A percentile compares a stretch with the other conserved stretches of the same genome.
These are phyloP conservation scores for Phyllosticta citriasiana DNA, from an alignment of 2,329 filamentous ascomycete genomes.

Conservation along the genomic window DNA sequence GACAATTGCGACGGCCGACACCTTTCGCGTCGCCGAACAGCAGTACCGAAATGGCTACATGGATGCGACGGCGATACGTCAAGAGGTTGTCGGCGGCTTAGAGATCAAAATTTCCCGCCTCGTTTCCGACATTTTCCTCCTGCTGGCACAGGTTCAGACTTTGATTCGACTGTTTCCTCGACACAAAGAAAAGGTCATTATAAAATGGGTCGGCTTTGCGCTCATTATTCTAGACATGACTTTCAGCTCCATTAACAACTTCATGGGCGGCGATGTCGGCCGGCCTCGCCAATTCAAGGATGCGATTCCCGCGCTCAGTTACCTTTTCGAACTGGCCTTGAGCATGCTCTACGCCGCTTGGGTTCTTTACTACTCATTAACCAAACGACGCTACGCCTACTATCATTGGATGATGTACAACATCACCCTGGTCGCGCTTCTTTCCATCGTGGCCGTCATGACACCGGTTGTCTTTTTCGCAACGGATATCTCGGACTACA, in stretches of 20 bases:
- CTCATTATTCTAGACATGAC: slow-evolving; percentile 84
- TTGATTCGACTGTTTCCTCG: slow-evolving; percentile 91
- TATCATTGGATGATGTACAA: slow-evolving; percentile 87
- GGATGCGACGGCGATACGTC: slow-evolving; percentile 66
- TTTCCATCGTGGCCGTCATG: slow-evolving; percentile 72
- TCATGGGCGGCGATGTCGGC: slow-evolving; percentile 49
- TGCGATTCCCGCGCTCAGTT: slow-evolving; percentile 82
- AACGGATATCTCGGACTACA: slow-evolving; percentile 74
- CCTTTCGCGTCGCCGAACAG: slow-evolving; percentile 69
- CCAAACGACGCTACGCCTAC: slow-evolving; percentile 83
- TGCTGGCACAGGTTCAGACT: slow-evolving; percentile 95
- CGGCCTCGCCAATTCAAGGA: slow-evolving; percentile 72
- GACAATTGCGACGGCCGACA: slow-evolving; percentile 87
- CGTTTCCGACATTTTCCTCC: slow-evolving; percentile 91
- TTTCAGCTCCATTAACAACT: slow-evolving; percentile 87
- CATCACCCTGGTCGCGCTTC: slow-evolving; percentile 66
- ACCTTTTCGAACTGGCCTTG: slow-evolving; percentile 79
- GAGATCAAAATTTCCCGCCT: slow-evolving; percentile 85
- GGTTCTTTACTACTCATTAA: slow-evolving; percentile 89
- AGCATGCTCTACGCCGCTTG: slow-evolving; percentile 84
- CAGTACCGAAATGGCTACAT: slow-evolving; percentile 75
- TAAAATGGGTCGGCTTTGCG: slow-evolving; percentile 96
- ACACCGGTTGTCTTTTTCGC: slow-evolving; percentile 92
- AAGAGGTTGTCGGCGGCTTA: slow-evolving; percentile 69
- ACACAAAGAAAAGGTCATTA: slow-evolving; percentile 94